A percentile compares a stretch with the other conserved stretches of the same genome.
Evolutionary conservation across 2,329 filamentous ascomycete genomes (phyloP).

Genomic region (Trichoderma brevicompactum): DNA sequence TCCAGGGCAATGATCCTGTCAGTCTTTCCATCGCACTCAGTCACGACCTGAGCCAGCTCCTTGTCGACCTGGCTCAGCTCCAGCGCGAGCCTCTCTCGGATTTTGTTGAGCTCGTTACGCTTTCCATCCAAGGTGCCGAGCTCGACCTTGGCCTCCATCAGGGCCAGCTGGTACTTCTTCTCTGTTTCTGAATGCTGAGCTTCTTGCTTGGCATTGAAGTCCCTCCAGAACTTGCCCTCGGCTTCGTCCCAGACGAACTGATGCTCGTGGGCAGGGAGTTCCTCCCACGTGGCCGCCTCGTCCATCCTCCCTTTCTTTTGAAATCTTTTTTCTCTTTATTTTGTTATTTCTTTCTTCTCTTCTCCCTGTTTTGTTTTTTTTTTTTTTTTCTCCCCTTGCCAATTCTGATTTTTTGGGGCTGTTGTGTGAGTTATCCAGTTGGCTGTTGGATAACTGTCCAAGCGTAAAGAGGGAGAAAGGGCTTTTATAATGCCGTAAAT

Average conservation of each 20-base stretch:
- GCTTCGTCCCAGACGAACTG: slow-evolving; percentile 44
- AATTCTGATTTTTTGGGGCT: too few relatives aligned
- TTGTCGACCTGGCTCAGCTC: slow-evolving; percentile 46
- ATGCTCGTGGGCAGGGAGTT: slow-evolving; percentile 41
- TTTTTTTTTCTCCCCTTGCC: neutral
- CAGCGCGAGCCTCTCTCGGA: slow-evolving; percentile 37
- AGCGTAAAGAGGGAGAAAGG: neutral
- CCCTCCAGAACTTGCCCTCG: slow-evolving; percentile 44
- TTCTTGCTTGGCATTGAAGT: slow-evolving; percentile 37
- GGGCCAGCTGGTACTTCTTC: slow-evolving; percentile 35
- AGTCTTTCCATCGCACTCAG: slow-evolving; percentile 40
- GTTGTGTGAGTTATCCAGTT: too few relatives aligned
- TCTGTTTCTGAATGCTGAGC: slow-evolving; percentile 35
- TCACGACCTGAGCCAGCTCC: slow-evolving; percentile 42
- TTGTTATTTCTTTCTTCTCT: neutral
- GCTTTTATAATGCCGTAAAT: neutral
- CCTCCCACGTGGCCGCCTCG: slow-evolving; percentile 37
- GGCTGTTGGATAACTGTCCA: too few relatives aligned
- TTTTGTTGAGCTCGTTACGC: slow-evolving; percentile 38
- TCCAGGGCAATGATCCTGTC: slow-evolving; percentile 43
- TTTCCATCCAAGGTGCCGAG: slow-evolving; percentile 39
- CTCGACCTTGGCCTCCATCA: slow-evolving; percentile 38
- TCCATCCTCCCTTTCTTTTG: slow-evolving; percentile 23
- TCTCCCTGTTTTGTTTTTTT: neutral
- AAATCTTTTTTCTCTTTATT: neutral